phyloP scores from a whole-genome alignment of 78 protist species.

The Corallochytrium limacisporum region DNA sequence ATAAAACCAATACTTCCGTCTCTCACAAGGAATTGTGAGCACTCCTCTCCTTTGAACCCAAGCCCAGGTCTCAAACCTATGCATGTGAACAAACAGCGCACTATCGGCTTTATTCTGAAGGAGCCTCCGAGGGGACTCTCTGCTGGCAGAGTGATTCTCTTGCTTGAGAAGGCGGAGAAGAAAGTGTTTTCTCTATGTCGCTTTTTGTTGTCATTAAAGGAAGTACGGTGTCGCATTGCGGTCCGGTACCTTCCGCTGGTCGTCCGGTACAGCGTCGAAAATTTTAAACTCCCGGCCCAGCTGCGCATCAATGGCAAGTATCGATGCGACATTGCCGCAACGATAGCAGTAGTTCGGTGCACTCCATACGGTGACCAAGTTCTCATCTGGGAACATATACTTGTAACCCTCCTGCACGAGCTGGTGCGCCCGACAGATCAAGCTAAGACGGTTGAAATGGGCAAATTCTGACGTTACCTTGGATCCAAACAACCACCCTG shows the following conservation, averaged over 20 bases:
- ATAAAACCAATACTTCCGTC: too few relatives aligned
- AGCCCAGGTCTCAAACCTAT: too few relatives aligned
- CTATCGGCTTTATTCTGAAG: too few relatives aligned
- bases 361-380: slow-evolving; percentile 93
- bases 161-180: too few relatives aligned
- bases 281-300: slow-evolving; percentile 45
- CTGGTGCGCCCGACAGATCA: slow-evolving; percentile 89
- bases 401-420: slow-evolving; percentile 92
- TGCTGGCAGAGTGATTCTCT: too few relatives aligned
- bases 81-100: too few relatives aligned
- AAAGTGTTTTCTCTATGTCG: too few relatives aligned
- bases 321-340: slow-evolving; percentile 88
- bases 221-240: slow-evolving; percentile 26
- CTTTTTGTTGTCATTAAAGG: neutral
- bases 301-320: slow-evolving; percentile 60
- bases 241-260: slow-evolving; percentile 11
- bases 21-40: too few relatives aligned
- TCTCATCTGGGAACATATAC: slow-evolving; percentile 64
- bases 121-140: too few relatives aligned
- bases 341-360: slow-evolving; percentile 98
- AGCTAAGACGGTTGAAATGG: slow-evolving; percentile 56
- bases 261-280: slow-evolving; percentile 67
- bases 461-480: slow-evolving; percentile 26
- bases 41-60: too few relatives aligned
- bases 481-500: slow-evolving; percentile 89